Conservation (phyloP, 768 basidiomycete genomes). For the Suillus subaureus region DNA sequence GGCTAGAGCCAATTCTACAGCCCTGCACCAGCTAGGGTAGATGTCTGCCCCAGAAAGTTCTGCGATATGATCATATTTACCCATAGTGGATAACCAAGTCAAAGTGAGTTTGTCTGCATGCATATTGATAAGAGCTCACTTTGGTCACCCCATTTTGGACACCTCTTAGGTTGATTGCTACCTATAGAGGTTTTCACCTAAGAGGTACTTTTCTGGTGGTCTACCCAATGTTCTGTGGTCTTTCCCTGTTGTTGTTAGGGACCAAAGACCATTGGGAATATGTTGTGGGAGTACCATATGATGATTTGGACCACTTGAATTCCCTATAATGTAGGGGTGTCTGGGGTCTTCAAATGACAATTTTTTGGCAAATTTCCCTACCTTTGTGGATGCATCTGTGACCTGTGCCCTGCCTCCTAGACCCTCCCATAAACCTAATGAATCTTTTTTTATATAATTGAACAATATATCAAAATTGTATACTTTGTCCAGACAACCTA, state of each 20-base stretch:
- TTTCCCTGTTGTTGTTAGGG: neutral
- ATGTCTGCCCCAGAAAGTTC: no score
- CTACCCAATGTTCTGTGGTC: neutral
- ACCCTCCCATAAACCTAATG: neutral
- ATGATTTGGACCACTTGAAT: neutral
- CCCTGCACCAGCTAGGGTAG: no score
- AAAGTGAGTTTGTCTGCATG: no score
- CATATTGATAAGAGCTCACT: no score
- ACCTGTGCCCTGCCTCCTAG: neutral
- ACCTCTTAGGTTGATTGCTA: neutral
- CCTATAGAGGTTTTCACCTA: conserved; percentile 3
- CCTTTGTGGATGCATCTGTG: neutral
- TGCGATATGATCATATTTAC: no score
- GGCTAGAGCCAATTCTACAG: no score
- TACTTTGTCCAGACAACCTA: neutral
- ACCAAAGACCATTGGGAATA: neutral
- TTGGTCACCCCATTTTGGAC: conserved; percentile 1
- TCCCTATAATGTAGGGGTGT: neutral
- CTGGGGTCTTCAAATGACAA: neutral
- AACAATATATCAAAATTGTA: neutral
- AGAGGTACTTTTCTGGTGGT: neutral
- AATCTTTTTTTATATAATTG: neutral
- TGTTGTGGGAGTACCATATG: neutral
- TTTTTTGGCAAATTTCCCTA: neutral
- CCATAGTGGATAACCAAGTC: no score